These are phyloP conservation scores for Aspergillus glaucus DNA, from an alignment of 2,329 filamentous ascomycete genomes.

Conservation along the genomic window DNA sequence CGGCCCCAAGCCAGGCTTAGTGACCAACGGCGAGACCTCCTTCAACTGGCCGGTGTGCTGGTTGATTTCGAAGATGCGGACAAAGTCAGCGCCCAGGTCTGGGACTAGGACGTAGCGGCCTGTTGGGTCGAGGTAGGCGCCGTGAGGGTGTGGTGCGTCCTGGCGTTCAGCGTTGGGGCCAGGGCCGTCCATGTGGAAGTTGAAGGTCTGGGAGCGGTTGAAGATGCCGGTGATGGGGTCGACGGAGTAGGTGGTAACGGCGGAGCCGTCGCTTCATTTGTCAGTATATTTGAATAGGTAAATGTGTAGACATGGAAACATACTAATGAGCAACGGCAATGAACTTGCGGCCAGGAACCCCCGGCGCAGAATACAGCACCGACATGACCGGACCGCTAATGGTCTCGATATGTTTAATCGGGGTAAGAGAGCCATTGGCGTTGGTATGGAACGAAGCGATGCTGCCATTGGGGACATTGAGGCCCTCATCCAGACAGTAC, in stretches of 20 bases:
- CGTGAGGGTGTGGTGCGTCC: constrained; percentile 51
- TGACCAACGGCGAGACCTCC: constrained; percentile 39
- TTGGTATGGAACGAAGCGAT: constrained; percentile 11
- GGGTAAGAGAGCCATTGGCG: constrained; percentile 9
- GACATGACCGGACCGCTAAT: constrained; percentile 13
- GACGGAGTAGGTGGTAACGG: constrained; percentile 9
- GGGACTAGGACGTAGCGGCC: constrained; percentile 48
- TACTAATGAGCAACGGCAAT: constrained; percentile 17
- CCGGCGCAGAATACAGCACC: constrained; percentile 7
- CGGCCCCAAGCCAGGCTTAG: constrained; percentile 46
- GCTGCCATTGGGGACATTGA: constrained; percentile 11
- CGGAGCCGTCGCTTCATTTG: constrained; percentile 5
- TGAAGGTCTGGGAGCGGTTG: constrained; percentile 9
- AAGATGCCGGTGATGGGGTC: constrained; percentile 5
- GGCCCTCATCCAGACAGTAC: constrained; percentile 15
- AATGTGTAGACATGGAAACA: neutral
- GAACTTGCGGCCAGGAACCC: constrained; percentile 4
- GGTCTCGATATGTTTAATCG: constrained; percentile 7
- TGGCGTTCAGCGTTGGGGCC: constrained; percentile 47
- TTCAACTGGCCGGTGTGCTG: constrained; percentile 40
- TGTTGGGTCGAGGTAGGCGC: constrained; percentile 34
- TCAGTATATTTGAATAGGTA: neutral
- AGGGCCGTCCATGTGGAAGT: constrained; percentile 14
- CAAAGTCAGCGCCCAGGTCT: constrained; percentile 51
- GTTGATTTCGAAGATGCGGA: constrained; percentile 50